Base-by-base conservation (phyloP, 257 asterid species). In the Cinchona pubescens region DNA sequence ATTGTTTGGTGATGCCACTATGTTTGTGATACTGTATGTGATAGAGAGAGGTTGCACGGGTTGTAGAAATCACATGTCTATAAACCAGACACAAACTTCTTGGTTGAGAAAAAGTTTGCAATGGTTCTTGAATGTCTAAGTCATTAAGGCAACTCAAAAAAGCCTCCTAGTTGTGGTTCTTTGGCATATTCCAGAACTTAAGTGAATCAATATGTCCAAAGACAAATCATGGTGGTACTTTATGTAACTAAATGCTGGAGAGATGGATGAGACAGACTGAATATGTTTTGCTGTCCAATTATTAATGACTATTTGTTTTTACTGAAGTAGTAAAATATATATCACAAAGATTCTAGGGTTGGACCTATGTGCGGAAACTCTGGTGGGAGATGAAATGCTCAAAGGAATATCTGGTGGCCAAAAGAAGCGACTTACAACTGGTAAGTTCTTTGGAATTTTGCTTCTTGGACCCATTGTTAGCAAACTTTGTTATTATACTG, bases 351-450 rank as follows among this genome's bases (percentile, higher is more conserved):
- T 94, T 88, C 88, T 94, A 90, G 98, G 98, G 81, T 82, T 94
- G 92, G 96, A 92, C 79, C 76, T 77, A 60, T 94, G 98, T 72
- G 94, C 96, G 74, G 96, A 94, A 83, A 92, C 96, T 69, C 88
- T 82, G 75, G 97, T 89, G 78, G 98, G 98, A 82, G 97, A 94
- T 84, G 97, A 92, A 88, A 94, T 92, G 97, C 90, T 92, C 62
- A 94, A 88, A 78, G 98, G 98, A 56, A 94, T 94, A 69, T 94
- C 98, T 35, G 98, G 98, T 61, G 98, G 97, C 77, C 98, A 94
- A 81, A 94, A 90, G 78, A 94, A 92, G 86, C 92, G 98, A 80
- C 89, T 94, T 74, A 85, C 97, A 75, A 89, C 97, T 34, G 98
- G 98, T 91, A 80, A 75, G 43, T 48, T 75, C 56, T 68, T 75